These are phyloP conservation scores for Schizochytrium sp. DNA, from an alignment of 108 stramenopile genomes.

Conservation along the genomic window DNA sequence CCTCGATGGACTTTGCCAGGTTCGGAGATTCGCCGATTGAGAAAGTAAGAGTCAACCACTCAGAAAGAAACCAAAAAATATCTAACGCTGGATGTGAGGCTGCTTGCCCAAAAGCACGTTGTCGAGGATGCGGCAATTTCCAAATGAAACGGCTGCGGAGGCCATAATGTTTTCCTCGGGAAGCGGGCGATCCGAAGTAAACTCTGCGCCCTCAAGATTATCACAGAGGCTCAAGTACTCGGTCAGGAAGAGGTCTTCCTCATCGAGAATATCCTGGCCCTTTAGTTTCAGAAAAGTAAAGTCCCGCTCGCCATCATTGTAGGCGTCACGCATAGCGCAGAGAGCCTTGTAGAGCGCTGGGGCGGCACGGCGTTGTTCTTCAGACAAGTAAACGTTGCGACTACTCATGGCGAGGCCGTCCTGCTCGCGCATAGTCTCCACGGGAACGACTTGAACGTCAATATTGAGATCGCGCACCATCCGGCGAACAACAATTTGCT, in stretches of 20 bases:
- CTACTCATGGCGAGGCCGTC: conserved; percentile 93
- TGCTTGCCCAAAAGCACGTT: neutral
- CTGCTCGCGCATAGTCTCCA: conserved; percentile 68
- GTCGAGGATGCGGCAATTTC: conserved; percentile 1
- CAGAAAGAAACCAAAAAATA: neutral
- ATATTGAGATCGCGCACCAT: conserved; percentile 72
- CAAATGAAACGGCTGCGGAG: neutral
- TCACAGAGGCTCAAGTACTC: conserved; percentile 5
- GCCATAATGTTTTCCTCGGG: neutral
- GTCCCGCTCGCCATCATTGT: neutral
- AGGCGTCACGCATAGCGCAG: conserved; percentile 24
- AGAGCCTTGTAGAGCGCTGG: conserved; percentile 68
- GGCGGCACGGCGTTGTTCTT: conserved; percentile 65
- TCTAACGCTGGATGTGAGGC: neutral
- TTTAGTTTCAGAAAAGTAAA: neutral
- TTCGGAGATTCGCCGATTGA: neutral
- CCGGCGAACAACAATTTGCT: conserved; percentile 74
- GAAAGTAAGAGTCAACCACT: neutral
- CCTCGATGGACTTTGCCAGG: neutral
- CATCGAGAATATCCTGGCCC: neutral
- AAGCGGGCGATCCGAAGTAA: neutral
- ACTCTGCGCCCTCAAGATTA: neutral
- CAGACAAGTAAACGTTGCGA: conserved; percentile 82
- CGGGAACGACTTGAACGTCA: conserved; percentile 55
- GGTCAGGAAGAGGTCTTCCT: neutral